A percentile compares a stretch with the other conserved stretches of the same genome.
Conservation (phyloP, 345 rosid genomes). For the Dipteronia sinensis region DNA sequence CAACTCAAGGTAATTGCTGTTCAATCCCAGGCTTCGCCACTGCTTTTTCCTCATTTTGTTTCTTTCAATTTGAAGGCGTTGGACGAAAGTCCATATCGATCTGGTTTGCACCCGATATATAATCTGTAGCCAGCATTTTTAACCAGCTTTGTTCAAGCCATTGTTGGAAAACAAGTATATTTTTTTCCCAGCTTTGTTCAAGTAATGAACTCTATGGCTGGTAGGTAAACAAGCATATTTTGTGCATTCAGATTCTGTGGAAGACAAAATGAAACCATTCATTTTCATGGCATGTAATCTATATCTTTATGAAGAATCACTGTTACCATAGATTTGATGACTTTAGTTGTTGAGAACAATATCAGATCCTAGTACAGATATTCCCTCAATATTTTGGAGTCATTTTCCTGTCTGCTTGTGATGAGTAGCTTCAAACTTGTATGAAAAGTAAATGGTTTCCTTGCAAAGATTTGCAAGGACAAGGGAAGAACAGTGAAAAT, state of each 20-base stretch:
- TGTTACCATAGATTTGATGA: neutral
- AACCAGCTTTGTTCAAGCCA: neutral
- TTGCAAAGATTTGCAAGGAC: neutral
- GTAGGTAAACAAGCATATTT: neutral
- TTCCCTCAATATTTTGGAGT: neutral
- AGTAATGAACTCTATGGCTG: neutral
- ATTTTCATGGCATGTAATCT: neutral
- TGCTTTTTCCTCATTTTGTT: neutral
- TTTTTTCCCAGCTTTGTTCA: neutral
- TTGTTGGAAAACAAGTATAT: neutral
- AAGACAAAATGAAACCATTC: neutral
- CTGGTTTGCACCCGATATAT: neutral
- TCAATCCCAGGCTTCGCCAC: neutral
- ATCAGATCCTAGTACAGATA: neutral
- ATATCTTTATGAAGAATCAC: neutral
- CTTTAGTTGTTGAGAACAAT: neutral
- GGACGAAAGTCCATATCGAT: too few relatives aligned
- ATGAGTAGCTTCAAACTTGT: neutral
- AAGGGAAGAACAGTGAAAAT: constrained; percentile 2
- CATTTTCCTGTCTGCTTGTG: neutral
- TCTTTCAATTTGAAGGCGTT: too few relatives aligned
- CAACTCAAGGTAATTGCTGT: neutral
- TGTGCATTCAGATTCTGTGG: neutral
- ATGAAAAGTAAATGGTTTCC: neutral
- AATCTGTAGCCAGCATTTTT: neutral